These are phyloP conservation scores for Anastatica hierochuntica DNA, from an alignment of 345 rosid species.

Conservation along the genomic window DNA sequence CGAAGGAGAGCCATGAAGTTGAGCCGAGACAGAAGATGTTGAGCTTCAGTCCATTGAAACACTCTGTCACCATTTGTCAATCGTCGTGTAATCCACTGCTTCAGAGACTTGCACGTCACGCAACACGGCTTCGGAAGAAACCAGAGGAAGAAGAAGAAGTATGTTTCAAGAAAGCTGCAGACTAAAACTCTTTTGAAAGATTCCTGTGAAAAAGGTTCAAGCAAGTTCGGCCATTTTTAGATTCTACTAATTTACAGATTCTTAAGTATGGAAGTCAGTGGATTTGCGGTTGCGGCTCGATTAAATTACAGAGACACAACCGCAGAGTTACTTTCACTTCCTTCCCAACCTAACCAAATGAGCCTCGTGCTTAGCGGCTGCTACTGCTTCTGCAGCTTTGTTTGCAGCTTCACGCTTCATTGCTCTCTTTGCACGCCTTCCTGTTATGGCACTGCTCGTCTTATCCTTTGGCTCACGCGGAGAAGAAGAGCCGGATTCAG, in stretches of 20 bases:
- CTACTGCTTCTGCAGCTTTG: too few species aligned
- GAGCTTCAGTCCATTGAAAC: constrained; percentile 42
- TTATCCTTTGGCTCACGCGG: constrained; percentile 53
- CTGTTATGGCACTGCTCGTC: constrained; percentile 31
- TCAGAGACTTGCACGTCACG: constrained; percentile 50
- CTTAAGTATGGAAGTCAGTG: too few species aligned
- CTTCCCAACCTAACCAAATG: constrained; percentile 34
- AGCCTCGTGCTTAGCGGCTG: constrained; percentile 36
- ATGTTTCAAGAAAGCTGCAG: constrained; percentile 44
- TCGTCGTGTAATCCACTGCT: constrained; percentile 69
- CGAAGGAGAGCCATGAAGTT: constrained; percentile 53
- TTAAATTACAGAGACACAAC: constrained; percentile 12
- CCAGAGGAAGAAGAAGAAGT: constrained; percentile 23
- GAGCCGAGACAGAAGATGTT: constrained; percentile 58
- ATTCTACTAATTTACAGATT: constrained; percentile 21
- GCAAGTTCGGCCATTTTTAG: constrained; percentile 15
- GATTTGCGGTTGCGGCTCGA: not conserved
- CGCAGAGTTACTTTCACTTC: constrained; percentile 25
- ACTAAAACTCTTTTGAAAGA: too few species aligned
- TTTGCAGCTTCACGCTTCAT: constrained; percentile 93
- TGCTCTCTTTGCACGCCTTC: constrained; percentile 82
- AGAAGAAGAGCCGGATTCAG: constrained; percentile 21
- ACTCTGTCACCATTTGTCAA: constrained; percentile 73
- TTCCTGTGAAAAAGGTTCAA: constrained; percentile 33
- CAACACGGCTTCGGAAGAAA: constrained; percentile 74